Percentiles rank a stretch among this genome's conserved stretches.
Conservation (phyloP, 192 early-diverging fungal species). For the Pilaira anomala region DNA sequence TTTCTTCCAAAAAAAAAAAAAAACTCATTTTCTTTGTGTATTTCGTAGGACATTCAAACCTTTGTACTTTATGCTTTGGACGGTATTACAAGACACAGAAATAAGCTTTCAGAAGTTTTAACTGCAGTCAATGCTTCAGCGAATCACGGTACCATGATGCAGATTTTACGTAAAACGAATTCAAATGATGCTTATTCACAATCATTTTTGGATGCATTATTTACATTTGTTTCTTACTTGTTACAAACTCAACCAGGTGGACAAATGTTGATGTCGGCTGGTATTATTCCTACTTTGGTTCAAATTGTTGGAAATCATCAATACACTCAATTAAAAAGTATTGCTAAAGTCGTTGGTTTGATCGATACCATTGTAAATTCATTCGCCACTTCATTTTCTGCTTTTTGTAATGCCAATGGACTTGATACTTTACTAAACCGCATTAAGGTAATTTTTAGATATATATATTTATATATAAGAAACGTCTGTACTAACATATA, state of each 20-base stretch:
- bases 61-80: constrained; percentile 81
- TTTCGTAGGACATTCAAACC: constrained; percentile 74
- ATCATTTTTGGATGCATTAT: constrained; percentile 84
- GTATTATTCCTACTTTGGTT: constrained; percentile 80
- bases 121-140: constrained; percentile 88
- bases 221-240: constrained; percentile 73
- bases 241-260: constrained; percentile 79
- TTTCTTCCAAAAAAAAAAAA: too few relatives aligned
- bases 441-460: constrained; percentile 66
- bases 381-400: constrained; percentile 68
- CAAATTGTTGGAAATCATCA: constrained; percentile 64
- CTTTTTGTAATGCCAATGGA: constrained; percentile 83
- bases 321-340: constrained; percentile 40
- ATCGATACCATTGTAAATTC: constrained; percentile 83
- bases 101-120: constrained; percentile 73
- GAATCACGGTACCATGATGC: constrained; percentile 89
- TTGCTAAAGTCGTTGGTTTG: constrained; percentile 69
- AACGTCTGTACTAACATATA: neutral
- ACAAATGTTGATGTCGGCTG: constrained; percentile 87
- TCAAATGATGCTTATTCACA: constrained; percentile 38
- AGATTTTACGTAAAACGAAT: constrained; percentile 73
- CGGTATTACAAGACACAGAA: constrained; percentile 75
- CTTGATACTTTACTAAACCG: constrained; percentile 73
- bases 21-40: too few relatives aligned
- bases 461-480: neutral